Evolutionary conservation across 108 stramenopile species (phyloP).

Genomic region (Pseudonitzschia pungens): DNA sequence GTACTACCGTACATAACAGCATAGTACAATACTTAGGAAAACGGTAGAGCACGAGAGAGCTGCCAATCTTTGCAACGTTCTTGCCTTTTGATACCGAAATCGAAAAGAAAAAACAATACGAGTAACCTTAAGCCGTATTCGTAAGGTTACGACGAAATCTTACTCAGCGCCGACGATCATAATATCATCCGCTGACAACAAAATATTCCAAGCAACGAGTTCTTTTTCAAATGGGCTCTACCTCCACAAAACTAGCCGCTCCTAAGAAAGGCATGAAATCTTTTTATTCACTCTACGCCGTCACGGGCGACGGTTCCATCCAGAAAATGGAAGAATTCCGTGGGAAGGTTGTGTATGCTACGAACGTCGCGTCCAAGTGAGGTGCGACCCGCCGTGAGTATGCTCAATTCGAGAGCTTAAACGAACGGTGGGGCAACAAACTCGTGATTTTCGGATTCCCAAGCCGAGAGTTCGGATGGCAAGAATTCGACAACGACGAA

Average conservation of each 20-base stretch:
- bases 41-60: too few species aligned
- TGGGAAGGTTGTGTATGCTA: slow-evolving; percentile 48
- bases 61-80: too few species aligned
- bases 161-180: too few species aligned
- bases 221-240: background rate
- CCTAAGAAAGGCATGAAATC: slow-evolving; percentile 13
- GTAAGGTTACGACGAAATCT: too few species aligned
- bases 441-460: slow-evolving; percentile 43
- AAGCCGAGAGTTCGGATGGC: slow-evolving; percentile 40
- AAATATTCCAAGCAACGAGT: background rate
- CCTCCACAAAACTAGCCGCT: background rate
- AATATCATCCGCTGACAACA: too few species aligned
- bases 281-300: slow-evolving; percentile 30
- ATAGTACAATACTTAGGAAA: too few species aligned
- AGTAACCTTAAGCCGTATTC: too few species aligned
- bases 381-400: slow-evolving; percentile 48
- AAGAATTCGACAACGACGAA: slow-evolving; percentile 39
- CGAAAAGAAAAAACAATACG: too few species aligned
- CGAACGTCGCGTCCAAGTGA: slow-evolving; percentile 49
- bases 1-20: too few species aligned
- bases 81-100: too few species aligned
- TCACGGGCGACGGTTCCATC: slow-evolving; percentile 24
- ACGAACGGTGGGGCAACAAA: slow-evolving; percentile 35
- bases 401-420: slow-evolving; percentile 42
- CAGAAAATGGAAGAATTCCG: slow-evolving; percentile 40